A percentile compares a stretch with the other conserved stretches of the same genome.
Evolutionary conservation across 371 early-diverging fungal genomes (phyloP).

Genomic region (Vittaforma corneae): DNA sequence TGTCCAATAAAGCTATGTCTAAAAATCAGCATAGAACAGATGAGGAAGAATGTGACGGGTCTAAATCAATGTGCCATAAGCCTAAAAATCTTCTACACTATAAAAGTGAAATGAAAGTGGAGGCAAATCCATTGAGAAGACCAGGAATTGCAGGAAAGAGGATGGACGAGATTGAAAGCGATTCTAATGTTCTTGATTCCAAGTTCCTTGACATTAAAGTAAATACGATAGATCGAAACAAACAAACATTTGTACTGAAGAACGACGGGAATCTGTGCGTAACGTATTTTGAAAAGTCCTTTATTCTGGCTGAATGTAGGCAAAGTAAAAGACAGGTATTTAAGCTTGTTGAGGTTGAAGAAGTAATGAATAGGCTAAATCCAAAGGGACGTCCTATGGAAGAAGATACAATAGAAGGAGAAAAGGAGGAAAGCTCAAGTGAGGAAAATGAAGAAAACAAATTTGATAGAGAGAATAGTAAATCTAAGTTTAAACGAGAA

Average conservation of each 20-base stretch:
- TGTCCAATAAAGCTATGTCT: background rate
- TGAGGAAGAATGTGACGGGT: background rate
- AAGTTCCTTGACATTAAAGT: conserved; percentile 11
- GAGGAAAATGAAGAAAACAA: too few relatives aligned
- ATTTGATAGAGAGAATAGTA: too few relatives aligned
- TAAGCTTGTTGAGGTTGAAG: conserved; percentile 31
- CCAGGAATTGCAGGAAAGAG: background rate
- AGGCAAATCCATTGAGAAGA: background rate
- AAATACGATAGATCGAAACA: background rate
- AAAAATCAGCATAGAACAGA: background rate
- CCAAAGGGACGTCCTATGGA: too few relatives aligned
- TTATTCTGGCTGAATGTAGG: conserved; percentile 38
- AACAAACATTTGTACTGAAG: conserved; percentile 13
- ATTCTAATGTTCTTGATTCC: conserved; percentile 34
- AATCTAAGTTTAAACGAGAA: too few relatives aligned
- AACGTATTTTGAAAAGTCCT: conserved; percentile 38
- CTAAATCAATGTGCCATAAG: too few relatives aligned
- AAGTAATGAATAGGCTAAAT: conserved; percentile 23
- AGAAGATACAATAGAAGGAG: too few relatives aligned
- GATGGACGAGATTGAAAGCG: conserved; percentile 23
- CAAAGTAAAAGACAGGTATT: conserved; percentile 30
- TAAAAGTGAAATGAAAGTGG: too few relatives aligned
- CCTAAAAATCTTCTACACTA: too few relatives aligned
- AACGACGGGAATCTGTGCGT: conserved; percentile 30
- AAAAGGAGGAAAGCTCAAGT: too few relatives aligned